Evolutionary conservation across 1,284 basidiomycete species (phyloP).

Genomic region (Melanopsichium pennsylvanicum): DNA sequence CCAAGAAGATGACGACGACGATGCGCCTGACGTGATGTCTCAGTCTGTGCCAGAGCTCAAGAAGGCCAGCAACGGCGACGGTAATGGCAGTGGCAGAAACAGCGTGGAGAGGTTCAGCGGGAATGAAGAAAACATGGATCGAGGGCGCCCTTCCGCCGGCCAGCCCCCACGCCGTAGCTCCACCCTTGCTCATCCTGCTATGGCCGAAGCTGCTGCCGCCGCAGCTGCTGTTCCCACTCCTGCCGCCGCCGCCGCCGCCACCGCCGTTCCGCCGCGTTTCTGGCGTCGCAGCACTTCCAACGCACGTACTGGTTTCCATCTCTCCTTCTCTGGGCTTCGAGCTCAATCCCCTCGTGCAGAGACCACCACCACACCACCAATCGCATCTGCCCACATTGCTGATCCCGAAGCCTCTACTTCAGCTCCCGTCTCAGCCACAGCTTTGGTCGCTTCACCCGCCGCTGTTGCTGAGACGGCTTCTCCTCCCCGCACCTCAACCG

Average conservation of each 20-base stretch:
- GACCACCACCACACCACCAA: slow-evolving; percentile 2
- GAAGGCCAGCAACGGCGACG: slow-evolving; percentile 24
- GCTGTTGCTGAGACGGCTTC: not conserved
- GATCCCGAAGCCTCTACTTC: not conserved
- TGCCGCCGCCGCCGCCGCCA: not conserved
- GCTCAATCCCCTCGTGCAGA: slow-evolving; percentile 21
- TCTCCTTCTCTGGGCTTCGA: slow-evolving; percentile 35
- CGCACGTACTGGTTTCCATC: slow-evolving; percentile 33
- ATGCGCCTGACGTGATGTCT: slow-evolving; percentile 47
- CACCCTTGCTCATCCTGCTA: slow-evolving; percentile 18
- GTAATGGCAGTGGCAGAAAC: not conserved
- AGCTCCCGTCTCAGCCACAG: not conserved
- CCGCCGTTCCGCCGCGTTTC: slow-evolving; percentile 20
- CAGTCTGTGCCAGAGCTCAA: slow-evolving; percentile 55
- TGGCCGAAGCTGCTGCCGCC: slow-evolving; percentile 15
- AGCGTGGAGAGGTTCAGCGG: slow-evolving; percentile 3
- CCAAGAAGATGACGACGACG: slow-evolving; percentile 18
- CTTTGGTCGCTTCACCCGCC: not conserved
- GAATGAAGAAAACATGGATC: slow-evolving; percentile 6
- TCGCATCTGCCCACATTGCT: not conserved
- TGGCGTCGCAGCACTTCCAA: slow-evolving; percentile 41
- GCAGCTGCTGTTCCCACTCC: too few species aligned
- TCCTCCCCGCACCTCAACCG: not conserved
- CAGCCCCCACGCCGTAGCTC: slow-evolving; percentile 30
- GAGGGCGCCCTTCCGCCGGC: slow-evolving; percentile 15